Percentiles rank a stretch among this genome's conserved stretches.
Evolutionary conservation across 345 rosid species (phyloP).

Genomic region (Camelina neglecta): DNA sequence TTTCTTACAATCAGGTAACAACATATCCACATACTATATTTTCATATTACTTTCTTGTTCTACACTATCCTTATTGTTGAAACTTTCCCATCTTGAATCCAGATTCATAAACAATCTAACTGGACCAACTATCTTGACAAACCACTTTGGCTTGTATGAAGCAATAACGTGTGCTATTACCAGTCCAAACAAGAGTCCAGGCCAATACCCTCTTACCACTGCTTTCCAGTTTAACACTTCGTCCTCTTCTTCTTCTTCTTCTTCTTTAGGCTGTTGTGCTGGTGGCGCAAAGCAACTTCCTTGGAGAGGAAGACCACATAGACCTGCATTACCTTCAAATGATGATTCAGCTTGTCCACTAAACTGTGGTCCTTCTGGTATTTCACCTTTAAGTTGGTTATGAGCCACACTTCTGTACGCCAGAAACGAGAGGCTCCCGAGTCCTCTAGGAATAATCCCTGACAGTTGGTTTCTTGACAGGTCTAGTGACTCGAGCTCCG

Average conservation of each 20-base stretch:
- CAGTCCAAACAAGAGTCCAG: constrained; percentile 21
- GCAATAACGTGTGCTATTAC: constrained; percentile 15
- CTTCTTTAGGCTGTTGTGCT: constrained; percentile 17
- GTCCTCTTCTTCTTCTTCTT: constrained; percentile 30
- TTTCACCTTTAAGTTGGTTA: constrained; percentile 30
- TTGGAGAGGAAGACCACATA: constrained; percentile 30
- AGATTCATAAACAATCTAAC: constrained; percentile 30
- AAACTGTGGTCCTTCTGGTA: constrained; percentile 32
- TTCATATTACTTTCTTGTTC: constrained; percentile 7
- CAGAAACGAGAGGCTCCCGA: constrained; percentile 17
- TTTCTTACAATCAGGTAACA: not conserved
- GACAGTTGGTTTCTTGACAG: constrained; percentile 25
- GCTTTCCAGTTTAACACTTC: constrained; percentile 32
- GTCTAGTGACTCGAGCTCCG: constrained; percentile 27
- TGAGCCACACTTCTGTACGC: constrained; percentile 27
- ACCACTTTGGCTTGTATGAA: constrained; percentile 9
- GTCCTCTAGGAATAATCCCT: constrained; percentile 21
- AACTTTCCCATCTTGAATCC: constrained; percentile 40
- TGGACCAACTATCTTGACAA: not conserved
- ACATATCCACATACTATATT: constrained; percentile 5
- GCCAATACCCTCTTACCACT: constrained; percentile 20
- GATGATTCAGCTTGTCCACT: constrained; percentile 26
- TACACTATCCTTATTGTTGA: not conserved
- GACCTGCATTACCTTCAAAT: constrained; percentile 28
- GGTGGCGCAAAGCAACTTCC: constrained; percentile 20